phyloP scores from a whole-genome alignment of 768 basidiomycete species.

The Piloderma croceum region DNA sequence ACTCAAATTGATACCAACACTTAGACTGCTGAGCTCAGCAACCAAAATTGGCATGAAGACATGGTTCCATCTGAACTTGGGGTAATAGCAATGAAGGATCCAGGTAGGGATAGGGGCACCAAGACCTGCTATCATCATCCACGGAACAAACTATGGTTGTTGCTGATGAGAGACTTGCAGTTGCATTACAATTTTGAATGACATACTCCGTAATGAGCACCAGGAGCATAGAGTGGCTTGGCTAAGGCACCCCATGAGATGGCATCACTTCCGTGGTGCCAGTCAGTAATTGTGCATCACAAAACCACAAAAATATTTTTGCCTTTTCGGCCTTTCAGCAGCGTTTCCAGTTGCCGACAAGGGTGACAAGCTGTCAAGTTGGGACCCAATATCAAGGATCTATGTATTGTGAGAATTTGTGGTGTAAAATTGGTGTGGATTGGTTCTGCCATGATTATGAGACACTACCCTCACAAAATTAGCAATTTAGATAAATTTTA shows the following conservation, averaged over 20 bases:
- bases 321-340: no score
- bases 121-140: slow-evolving; percentile 44
- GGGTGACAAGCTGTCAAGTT: no score
- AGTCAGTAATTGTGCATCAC: no score
- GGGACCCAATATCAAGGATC: no score
- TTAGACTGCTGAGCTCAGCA: slow-evolving; percentile 43
- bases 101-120: slow-evolving; percentile 53
- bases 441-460: no score
- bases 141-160: slow-evolving; percentile 46
- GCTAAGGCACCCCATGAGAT: slow-evolving; percentile 56
- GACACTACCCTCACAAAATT: no score
- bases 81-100: slow-evolving; percentile 42
- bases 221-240: slow-evolving; percentile 40
- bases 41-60: slow-evolving; percentile 32
- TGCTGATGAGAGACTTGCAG: slow-evolving; percentile 14
- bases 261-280: slow-evolving; percentile 48
- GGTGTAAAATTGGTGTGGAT: no score
- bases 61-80: slow-evolving; percentile 41
- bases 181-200: slow-evolving; percentile 14
- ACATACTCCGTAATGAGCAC: slow-evolving; percentile 40
- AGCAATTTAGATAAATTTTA: no score
- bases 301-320: no score
- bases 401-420: no score
- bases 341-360: no score
- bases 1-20: slow-evolving; percentile 58